Base-by-base conservation (phyloP, 1,284 basidiomycete genomes). In the Sporisorium sorghi region DNA sequence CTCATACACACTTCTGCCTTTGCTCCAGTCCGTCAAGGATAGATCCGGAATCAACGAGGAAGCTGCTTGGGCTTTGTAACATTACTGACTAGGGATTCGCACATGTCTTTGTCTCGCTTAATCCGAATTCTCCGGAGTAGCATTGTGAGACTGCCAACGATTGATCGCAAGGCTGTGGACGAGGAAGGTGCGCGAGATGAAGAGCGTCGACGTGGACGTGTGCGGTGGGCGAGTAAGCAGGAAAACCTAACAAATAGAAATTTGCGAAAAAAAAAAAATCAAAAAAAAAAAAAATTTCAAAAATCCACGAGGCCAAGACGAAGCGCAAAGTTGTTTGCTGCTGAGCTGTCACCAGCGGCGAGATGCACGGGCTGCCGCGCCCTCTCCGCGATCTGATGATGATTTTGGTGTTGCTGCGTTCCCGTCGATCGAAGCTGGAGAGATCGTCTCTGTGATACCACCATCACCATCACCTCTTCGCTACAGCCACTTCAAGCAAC, bases 361-460 rank as follows among this genome's bases (percentile, higher is more conserved):
- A 46, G 26, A n/a, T n/a, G n/a, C n/a, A n/a, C n/a, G n/a, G n/a
- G n/a, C n/a, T n/a, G n/a, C n/a, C n/a, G n/a, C n/a, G n/a, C n/a
- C n/a, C n/a, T n/a, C n/a, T n/a, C n/a, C n/a, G n/a, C n/a, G n/a
- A n/a, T n/a, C n/a, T n/a, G n/a, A n/a, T n/a, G n/a, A n/a, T n/a
- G n/a, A n/a, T n/a, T n/a, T n/a, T n/a, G n/a, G n/a, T n/a, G n/a
- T n/a, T n/a, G n/a, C n/a, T n/a, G n/a, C 28, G 26, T 47, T 30
- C 26, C 37, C 10, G n/a, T n/a, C 37, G 12, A 1, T 30, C 28
- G n/a, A 19, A 47, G 46, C 26, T 47, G 4, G n/a, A n/a, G 24
- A 28, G 26, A 46, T 9, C 24, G 44, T 28, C 15, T 28, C 28
- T 46, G 24, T 28, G 44, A 47, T 47, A 30, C 46, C 26, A 47